These are phyloP conservation scores for Scenedesmus sp. DNA, from an alignment of 163 green algal species.

Conservation along the genomic window DNA sequence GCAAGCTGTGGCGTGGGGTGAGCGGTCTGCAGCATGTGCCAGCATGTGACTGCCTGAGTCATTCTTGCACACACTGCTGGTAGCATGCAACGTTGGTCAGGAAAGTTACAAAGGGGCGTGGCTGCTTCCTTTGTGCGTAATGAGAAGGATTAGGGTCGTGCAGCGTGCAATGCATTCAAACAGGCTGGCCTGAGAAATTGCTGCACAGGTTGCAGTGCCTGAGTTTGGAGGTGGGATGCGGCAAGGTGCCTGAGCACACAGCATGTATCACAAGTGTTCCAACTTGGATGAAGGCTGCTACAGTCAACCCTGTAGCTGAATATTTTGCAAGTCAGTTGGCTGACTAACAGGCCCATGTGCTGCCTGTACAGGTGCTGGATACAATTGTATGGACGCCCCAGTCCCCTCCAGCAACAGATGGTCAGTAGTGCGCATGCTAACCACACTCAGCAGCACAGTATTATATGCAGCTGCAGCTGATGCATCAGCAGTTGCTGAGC, in stretches of 20 bases:
- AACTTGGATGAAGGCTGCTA: background rate
- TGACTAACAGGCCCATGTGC: background rate
- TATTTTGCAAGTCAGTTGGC: background rate
- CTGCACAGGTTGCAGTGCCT: background rate
- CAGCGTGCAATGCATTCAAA: background rate
- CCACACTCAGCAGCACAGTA: background rate
- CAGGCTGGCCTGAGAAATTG: background rate
- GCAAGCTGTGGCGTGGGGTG: conserved; percentile 24
- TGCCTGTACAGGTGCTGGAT: conserved; percentile 37
- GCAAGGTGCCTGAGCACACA: background rate
- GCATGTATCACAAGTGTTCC: background rate
- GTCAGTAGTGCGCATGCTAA: background rate
- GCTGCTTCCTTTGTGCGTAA: background rate
- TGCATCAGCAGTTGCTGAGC: background rate
- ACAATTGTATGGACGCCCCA: conserved; percentile 32
- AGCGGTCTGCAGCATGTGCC: background rate
- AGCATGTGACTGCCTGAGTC: background rate
- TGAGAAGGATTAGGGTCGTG: background rate
- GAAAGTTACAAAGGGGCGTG: no score
- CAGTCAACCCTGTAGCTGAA: background rate
- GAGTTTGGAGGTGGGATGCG: background rate
- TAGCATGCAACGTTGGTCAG: background rate
- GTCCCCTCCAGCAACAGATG: conserved; percentile 43
- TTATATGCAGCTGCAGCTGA: background rate
- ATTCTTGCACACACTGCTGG: no score